Conservation (phyloP, 2,329 filamentous ascomycete species). For the Hypoxylon sp. region DNA sequence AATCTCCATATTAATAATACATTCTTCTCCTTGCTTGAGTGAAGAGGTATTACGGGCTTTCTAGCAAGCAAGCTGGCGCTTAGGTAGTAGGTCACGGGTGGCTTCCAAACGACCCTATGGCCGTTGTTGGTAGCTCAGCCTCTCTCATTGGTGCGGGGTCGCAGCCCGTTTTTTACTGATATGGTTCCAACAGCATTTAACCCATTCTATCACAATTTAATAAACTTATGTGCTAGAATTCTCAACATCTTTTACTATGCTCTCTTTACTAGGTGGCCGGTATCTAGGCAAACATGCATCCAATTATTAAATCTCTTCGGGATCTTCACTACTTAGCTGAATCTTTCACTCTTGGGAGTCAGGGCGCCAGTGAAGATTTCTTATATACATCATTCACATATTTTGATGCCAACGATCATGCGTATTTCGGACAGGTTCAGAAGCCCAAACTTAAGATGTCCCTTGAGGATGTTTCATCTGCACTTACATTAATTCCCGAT, state of each 20-base stretch:
- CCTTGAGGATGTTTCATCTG: neutral
- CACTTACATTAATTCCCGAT: neutral
- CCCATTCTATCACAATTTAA: neutral
- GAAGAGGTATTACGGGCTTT: too few relatives aligned
- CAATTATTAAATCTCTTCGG: neutral
- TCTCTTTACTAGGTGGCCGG: neutral
- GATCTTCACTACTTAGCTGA: conserved; percentile 2
- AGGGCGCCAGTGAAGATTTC: neutral
- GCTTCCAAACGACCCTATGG: too few relatives aligned
- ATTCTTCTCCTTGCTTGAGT: too few relatives aligned
- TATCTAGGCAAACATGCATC: neutral
- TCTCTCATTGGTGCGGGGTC: too few relatives aligned
- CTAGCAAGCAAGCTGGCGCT: too few relatives aligned
- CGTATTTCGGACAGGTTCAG: neutral
- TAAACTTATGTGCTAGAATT: neutral
- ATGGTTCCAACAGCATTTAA: neutral
- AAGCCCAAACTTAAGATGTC: conserved; percentile 2
- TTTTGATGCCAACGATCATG: conserved; percentile 2
- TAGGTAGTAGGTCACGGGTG: too few relatives aligned
- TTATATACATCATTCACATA: neutral
- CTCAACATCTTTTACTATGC: neutral
- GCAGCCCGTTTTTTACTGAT: too few relatives aligned
- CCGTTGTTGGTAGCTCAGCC: too few relatives aligned
- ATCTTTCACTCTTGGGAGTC: neutral
- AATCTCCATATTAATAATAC: too few relatives aligned